These are phyloP conservation scores for Tolypocladium ophioglossoides DNA, from an alignment of 2,329 filamentous ascomycete species.

Conservation along the genomic window DNA sequence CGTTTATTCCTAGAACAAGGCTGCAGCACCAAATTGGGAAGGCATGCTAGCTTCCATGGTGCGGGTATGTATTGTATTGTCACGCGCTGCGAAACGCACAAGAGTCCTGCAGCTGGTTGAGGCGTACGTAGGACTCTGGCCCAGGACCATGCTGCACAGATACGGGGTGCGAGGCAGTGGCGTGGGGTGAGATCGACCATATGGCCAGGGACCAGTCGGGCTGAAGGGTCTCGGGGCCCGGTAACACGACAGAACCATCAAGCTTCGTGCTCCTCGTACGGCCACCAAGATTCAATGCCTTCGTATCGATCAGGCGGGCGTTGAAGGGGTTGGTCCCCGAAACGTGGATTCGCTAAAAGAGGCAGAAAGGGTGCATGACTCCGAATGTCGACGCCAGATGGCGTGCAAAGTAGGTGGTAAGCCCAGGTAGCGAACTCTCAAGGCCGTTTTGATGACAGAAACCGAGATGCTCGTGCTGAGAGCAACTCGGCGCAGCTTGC, in stretches of 20 bases:
- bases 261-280: not conserved
- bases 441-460: not conserved
- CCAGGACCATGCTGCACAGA: not conserved
- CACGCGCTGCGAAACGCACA: not conserved
- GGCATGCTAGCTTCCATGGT: not conserved
- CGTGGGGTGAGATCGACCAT: not conserved
- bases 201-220: not conserved
- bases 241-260: not conserved
- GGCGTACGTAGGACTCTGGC: not conserved
- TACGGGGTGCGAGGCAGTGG: not conserved
- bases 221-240: not conserved
- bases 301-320: not conserved
- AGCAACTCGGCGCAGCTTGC: too few relatives aligned
- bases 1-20: not conserved
- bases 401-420: not conserved
- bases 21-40: not conserved
- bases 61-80: not conserved
- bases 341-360: too few relatives aligned
- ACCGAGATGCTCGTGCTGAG: not conserved
- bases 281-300: not conserved
- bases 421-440: too few relatives aligned
- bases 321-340: too few relatives aligned
- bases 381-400: not conserved
- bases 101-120: not conserved
- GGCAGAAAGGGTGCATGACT: not conserved